phyloP scores from a whole-genome alignment of 768 basidiomycete genomes.

The Paxillus ammoniavirescens region DNA sequence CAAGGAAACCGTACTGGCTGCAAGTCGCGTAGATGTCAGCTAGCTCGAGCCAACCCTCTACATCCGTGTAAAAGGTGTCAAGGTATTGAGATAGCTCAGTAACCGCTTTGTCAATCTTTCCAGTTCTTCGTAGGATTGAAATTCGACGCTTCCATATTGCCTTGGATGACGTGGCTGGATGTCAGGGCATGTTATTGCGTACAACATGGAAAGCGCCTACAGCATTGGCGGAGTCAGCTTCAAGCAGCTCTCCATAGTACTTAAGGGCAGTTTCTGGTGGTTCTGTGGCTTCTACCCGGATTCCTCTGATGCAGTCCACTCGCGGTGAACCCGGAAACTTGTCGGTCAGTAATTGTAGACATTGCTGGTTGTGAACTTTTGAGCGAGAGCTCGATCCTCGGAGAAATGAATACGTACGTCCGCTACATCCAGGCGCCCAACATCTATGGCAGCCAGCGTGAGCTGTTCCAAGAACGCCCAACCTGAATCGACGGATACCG shows the following conservation, averaged over 20 bases:
- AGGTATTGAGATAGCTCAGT: conserved; percentile 70
- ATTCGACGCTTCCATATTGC: conserved; percentile 80
- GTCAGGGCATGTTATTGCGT: not conserved
- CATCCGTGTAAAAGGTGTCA: conserved; percentile 86
- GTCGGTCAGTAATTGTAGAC: conserved; percentile 52
- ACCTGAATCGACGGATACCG: conserved; percentile 36
- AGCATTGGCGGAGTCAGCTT: conserved; percentile 64
- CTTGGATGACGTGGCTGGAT: conserved; percentile 31
- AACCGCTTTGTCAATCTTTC: conserved; percentile 64
- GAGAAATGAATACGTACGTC: conserved; percentile 51
- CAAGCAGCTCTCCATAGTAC: conserved; percentile 62
- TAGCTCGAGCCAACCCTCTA: conserved; percentile 86
- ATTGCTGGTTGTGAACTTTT: conserved; percentile 21
- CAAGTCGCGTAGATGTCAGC: conserved; percentile 75
- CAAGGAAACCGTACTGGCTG: conserved; percentile 55
- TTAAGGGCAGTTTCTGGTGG: conserved; percentile 53
- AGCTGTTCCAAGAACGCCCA: conserved; percentile 85
- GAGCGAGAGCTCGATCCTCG: conserved; percentile 2
- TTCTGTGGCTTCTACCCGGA: conserved; percentile 72
- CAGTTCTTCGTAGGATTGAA: conserved; percentile 61
- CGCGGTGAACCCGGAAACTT: conserved; percentile 81
- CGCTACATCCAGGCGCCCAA: conserved; percentile 69
- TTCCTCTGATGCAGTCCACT: conserved; percentile 73
- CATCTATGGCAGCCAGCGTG: conserved; percentile 72
- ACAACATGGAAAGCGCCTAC: conserved; percentile 44